Conservation (phyloP, 352 stramenopile genomes). For the Globisporangium takayamanum region DNA sequence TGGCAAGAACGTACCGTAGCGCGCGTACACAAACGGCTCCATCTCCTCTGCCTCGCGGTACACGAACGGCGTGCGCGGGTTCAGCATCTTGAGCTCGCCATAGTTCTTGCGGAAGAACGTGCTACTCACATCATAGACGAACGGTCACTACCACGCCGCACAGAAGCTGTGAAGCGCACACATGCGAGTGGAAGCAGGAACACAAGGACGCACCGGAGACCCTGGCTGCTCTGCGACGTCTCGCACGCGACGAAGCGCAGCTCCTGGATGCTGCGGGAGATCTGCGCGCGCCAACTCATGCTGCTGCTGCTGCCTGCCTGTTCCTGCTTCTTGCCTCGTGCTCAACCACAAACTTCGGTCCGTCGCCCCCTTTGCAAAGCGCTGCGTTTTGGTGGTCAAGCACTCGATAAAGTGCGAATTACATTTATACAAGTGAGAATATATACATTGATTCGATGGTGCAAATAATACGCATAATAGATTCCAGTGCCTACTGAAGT, state of each 20-base stretch:
- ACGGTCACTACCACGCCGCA: no score
- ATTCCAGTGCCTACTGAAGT: no score
- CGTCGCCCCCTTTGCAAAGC: not conserved
- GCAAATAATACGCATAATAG: no score
- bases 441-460: no score
- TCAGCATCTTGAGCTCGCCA: conserved; percentile 85
- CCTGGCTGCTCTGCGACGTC: conserved; percentile 77
- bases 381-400: no score
- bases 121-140: conserved; percentile 20
- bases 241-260: conserved; percentile 81
- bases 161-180: conserved; percentile 2
- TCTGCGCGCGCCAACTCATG: conserved; percentile 88
- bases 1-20: conserved; percentile 40
- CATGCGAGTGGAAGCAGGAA: not conserved
- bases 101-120: conserved; percentile 87
- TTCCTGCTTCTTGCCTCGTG: not conserved
- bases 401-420: not conserved
- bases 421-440: no score
- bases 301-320: conserved; percentile 7
- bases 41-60: conserved; percentile 86
- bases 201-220: conserved; percentile 47
- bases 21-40: conserved; percentile 84
- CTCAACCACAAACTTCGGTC: not conserved
- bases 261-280: conserved; percentile 80
- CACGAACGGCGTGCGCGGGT: conserved; percentile 75